Percentiles rank a stretch among this genome's conserved stretches.
phyloP scores from a whole-genome alignment of 306 rosid species.

The Ochetophila trinervis region DNA sequence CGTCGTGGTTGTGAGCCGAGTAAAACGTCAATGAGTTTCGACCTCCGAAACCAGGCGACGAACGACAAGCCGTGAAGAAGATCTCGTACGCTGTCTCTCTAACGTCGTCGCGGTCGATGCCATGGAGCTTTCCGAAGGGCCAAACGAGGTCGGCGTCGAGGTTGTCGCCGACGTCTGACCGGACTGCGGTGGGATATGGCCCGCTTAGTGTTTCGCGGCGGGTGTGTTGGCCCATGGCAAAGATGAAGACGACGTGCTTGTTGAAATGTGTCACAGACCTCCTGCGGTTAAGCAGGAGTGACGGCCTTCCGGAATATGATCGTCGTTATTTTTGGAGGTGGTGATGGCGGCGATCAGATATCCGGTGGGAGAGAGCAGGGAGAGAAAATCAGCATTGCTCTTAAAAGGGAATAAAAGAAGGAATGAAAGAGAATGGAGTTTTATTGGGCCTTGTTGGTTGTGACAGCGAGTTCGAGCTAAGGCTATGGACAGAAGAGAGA shows the following conservation, averaged over 20 bases:
- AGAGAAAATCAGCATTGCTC: constrained; percentile 32
- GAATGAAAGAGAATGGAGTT: constrained; percentile 10
- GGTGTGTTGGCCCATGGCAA: constrained; percentile 68
- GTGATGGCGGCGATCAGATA: constrained; percentile 25
- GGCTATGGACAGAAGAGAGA: constrained; percentile 14
- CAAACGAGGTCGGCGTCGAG: constrained; percentile 36
- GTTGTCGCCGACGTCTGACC: constrained; percentile 15
- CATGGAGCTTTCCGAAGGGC: constrained; percentile 58
- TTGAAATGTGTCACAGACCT: background rate
- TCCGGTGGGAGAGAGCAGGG: constrained; percentile 33
- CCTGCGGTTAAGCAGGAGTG: background rate
- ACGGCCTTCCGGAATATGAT: constrained; percentile 8
- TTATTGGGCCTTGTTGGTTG: constrained; percentile 28
- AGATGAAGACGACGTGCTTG: constrained; percentile 27
- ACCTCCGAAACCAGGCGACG: constrained; percentile 77
- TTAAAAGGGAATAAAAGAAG: constrained; percentile 25
- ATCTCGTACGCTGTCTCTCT: constrained; percentile 86
- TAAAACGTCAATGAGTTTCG: constrained; percentile 56
- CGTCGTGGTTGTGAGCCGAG: constrained; percentile 16
- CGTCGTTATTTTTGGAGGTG: background rate
- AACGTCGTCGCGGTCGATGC: constrained; percentile 48
- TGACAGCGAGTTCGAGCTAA: constrained; percentile 44
- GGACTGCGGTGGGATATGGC: constrained; percentile 32
- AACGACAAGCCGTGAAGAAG: constrained; percentile 80
- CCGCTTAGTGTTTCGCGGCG: constrained; percentile 67